phyloP scores from a whole-genome alignment of 169 alveolate species.

The Cardiosporidium cionae region DNA sequence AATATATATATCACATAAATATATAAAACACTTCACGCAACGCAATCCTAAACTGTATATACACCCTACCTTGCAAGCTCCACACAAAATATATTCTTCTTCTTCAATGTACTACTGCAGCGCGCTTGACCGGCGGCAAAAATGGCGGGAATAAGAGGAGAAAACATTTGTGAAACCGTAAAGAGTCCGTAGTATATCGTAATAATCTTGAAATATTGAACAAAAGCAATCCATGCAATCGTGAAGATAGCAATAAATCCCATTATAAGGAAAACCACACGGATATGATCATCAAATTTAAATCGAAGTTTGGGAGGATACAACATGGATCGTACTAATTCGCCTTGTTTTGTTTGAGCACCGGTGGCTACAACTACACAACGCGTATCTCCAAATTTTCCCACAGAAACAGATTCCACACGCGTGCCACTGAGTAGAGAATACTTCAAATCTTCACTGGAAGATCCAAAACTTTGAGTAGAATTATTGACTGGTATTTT shows the following conservation, averaged over 20 bases:
- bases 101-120: neutral
- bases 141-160: neutral
- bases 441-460: neutral
- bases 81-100: neutral
- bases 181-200: too few relatives aligned
- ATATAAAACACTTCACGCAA: too few relatives aligned
- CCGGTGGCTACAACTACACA: constrained; percentile 67
- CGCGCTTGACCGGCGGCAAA: neutral
- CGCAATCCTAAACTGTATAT: too few relatives aligned
- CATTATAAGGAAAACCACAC: constrained; percentile 26
- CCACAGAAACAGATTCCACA: neutral
- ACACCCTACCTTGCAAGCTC: neutral
- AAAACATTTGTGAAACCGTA: neutral
- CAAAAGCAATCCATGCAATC: too few relatives aligned
- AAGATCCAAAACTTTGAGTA: neutral
- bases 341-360: constrained; percentile 65
- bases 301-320: constrained; percentile 55
- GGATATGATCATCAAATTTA: constrained; percentile 38
- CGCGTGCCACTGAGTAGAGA: neutral
- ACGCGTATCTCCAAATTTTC: neutral
- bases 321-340: constrained; percentile 61
- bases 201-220: too few relatives aligned
- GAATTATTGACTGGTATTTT: constrained; percentile 31
- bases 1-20: too few relatives aligned
- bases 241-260: constrained; percentile 15